Conservation (phyloP, 2,329 filamentous ascomycete species). For the Camillea tinctor region DNA sequence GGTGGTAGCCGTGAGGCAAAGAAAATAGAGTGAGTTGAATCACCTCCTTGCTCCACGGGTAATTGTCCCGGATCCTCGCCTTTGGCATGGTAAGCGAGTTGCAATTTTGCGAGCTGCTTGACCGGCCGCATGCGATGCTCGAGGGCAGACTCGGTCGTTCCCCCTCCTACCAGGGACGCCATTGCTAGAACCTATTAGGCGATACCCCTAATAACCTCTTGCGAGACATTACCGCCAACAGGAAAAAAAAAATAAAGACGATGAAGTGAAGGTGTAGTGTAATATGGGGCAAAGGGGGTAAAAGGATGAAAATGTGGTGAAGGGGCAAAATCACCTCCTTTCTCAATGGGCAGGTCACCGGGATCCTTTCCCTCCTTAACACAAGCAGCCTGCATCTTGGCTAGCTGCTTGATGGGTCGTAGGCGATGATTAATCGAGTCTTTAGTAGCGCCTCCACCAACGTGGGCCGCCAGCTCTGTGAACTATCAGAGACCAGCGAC, state of each 20-base stretch:
- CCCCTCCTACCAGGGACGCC: slow-evolving; percentile 36
- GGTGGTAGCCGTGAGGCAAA: too few relatives aligned
- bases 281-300: not conserved
- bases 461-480: slow-evolving; percentile 23
- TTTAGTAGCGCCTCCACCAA: slow-evolving; percentile 34
- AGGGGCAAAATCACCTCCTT: slow-evolving; percentile 36
- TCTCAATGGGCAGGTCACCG: slow-evolving; percentile 31
- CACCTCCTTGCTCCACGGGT: slow-evolving; percentile 38
- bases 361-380: slow-evolving; percentile 33
- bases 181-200: slow-evolving; percentile 11
- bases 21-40: slow-evolving; percentile 15
- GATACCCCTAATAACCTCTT: not conserved
- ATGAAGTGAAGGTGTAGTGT: not conserved
- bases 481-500: not conserved
- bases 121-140: slow-evolving; percentile 53
- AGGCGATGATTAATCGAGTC: slow-evolving; percentile 39
- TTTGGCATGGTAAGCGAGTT: slow-evolving; percentile 5
- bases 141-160: slow-evolving; percentile 45
- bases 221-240: not conserved
- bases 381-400: slow-evolving; percentile 34
- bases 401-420: slow-evolving; percentile 39
- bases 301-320: slow-evolving; percentile 1
- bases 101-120: slow-evolving; percentile 40
- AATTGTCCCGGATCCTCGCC: slow-evolving; percentile 38
- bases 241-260: not conserved